These are phyloP conservation scores for Starmerella geochares DNA, from an alignment of 805 yeast genomes.

Conservation along the genomic window DNA sequence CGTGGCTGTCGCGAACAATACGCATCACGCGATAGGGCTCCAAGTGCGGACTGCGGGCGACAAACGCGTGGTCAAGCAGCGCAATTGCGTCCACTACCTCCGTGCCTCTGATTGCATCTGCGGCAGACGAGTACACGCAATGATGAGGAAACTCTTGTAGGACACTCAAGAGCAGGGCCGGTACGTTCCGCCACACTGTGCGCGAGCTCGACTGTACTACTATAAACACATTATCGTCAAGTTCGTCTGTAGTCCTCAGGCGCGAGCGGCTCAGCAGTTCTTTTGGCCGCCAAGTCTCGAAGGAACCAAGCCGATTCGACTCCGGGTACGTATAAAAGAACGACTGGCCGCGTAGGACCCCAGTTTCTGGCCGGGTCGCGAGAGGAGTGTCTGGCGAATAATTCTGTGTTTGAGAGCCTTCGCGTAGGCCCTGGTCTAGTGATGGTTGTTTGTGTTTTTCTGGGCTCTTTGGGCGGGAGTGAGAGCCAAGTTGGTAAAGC, in stretches of 20 bases:
- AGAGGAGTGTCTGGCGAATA: background rate
- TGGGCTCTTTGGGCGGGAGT: background rate
- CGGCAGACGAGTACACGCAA: constrained; percentile 25
- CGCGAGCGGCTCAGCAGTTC: constrained; percentile 5
- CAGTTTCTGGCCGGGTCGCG: background rate
- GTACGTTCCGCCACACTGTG: constrained; percentile 27
- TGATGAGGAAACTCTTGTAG: constrained; percentile 24
- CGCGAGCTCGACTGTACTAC: constrained; percentile 24
- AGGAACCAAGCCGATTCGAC: constrained; percentile 26
- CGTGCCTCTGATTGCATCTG: constrained; percentile 24
- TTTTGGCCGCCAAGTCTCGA: constrained; percentile 30
- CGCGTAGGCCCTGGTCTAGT: background rate
- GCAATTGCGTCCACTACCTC: constrained; percentile 26
- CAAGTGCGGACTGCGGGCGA: constrained; percentile 15
- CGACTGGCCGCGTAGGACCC: constrained; percentile 23
- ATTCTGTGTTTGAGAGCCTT: background rate
- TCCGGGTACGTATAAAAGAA: constrained; percentile 27
- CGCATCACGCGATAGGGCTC: constrained; percentile 25
- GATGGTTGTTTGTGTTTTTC: background rate
- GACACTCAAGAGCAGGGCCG: constrained; percentile 26
- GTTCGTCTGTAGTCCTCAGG: background rate
- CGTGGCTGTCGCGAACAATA: constrained; percentile 22
- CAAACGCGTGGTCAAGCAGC: constrained; percentile 9
- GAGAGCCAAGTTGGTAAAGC: background rate
- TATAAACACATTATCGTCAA: constrained; percentile 20